These are phyloP conservation scores for Phytophthora litchii DNA, from an alignment of 352 stramenopile species.

Conservation along the genomic window DNA sequence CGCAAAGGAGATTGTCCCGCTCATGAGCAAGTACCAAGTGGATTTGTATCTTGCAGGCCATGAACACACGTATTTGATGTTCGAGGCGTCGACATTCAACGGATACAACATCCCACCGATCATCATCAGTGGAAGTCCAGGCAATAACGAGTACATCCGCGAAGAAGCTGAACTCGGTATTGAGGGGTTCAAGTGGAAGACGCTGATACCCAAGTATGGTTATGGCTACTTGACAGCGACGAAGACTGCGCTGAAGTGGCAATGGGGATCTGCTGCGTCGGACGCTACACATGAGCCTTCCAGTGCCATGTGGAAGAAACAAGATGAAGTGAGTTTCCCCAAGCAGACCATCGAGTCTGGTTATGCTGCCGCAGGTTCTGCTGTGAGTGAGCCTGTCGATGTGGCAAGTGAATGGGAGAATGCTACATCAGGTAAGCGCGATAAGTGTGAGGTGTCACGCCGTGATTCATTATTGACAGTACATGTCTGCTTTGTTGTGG, in stretches of 20 bases:
- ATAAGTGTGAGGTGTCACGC: not conserved
- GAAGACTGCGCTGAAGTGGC: slow-evolving; percentile 54
- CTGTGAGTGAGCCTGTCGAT: slow-evolving; percentile 46
- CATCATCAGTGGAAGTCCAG: slow-evolving; percentile 73
- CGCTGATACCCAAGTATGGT: slow-evolving; percentile 74
- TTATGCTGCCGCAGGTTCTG: slow-evolving; percentile 41
- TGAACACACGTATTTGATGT: slow-evolving; percentile 76
- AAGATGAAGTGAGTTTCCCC: slow-evolving; percentile 56
- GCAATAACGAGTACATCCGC: slow-evolving; percentile 83
- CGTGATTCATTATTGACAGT: not conserved
- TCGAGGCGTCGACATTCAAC: slow-evolving; percentile 57
- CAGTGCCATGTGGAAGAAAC: slow-evolving; percentile 49
- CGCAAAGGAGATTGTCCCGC: slow-evolving; percentile 63
- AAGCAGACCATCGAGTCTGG: slow-evolving; percentile 32
- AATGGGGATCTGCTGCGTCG: slow-evolving; percentile 60
- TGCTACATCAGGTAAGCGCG: slow-evolving; percentile 31
- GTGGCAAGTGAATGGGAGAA: slow-evolving; percentile 35
- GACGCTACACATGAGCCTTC: slow-evolving; percentile 49
- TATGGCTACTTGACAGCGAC: slow-evolving; percentile 77
- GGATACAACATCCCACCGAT: slow-evolving; percentile 64
- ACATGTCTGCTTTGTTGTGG: slow-evolving; percentile 2
- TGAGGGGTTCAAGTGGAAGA: slow-evolving; percentile 62
- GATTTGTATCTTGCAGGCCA: slow-evolving; percentile 75
- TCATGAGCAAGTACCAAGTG: slow-evolving; percentile 77
- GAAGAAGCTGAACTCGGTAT: slow-evolving; percentile 51